Conservation (phyloP, 345 rosid genomes). For the Eucalyptus shirleyi region DNA sequence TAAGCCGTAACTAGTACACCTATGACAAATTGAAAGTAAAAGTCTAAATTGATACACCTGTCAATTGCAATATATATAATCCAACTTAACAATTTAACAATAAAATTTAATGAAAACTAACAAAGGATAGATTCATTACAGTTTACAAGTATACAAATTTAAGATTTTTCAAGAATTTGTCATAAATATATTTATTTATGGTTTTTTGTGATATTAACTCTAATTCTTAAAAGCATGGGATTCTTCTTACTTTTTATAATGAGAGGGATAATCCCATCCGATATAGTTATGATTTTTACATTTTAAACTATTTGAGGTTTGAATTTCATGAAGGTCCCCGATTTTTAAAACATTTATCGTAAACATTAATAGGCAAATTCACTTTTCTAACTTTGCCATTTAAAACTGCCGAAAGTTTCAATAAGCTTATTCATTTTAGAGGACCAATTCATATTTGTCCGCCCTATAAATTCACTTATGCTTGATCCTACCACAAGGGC, state of each 20-base stretch:
- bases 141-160: too few relatives aligned
- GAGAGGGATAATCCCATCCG: background rate
- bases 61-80: too few relatives aligned
- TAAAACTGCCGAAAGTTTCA: background rate
- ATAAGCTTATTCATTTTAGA: background rate
- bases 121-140: rapidly evolving
- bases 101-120: too few relatives aligned
- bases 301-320: background rate
- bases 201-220: too few relatives aligned
- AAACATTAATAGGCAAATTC: background rate
- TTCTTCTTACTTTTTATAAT: background rate
- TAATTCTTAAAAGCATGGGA: background rate
- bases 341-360: background rate
- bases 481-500: background rate
- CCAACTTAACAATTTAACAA: too few relatives aligned
- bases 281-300: background rate
- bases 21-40: rapidly evolving
- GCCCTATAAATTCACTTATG: background rate
- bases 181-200: too few relatives aligned
- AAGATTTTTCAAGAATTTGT: rapidly evolving
- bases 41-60: too few relatives aligned
- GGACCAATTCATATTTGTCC: background rate
- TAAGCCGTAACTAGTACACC: rapidly evolving
- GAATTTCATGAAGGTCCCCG: background rate
- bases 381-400: background rate